Evolutionary conservation across 2,329 filamentous ascomycete genomes (phyloP).

Genomic region (Aplosporella prunicola): DNA sequence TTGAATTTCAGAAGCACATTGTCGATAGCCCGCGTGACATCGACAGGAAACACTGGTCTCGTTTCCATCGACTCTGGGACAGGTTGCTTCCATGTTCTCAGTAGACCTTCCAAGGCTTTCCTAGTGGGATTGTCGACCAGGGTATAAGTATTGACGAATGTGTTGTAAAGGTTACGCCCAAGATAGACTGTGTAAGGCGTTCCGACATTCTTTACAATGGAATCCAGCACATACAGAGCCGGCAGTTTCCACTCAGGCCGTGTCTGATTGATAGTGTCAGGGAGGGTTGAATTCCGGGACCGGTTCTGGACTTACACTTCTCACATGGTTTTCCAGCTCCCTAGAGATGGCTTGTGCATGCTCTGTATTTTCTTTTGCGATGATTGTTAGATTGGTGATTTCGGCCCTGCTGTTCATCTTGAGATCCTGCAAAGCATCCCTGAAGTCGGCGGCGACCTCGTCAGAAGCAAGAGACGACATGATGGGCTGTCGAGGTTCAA

Average conservation of each 20-base stretch:
- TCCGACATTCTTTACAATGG: conserved; percentile 96
- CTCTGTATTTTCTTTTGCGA: conserved; percentile 94
- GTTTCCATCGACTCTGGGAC: conserved; percentile 88
- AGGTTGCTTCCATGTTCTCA: conserved; percentile 96
- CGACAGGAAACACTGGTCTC: conserved; percentile 81
- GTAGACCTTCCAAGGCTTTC: conserved; percentile 90
- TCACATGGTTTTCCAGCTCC: conserved; percentile 85
- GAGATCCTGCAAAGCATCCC: conserved; percentile 83
- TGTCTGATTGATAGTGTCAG: conserved; percentile 53
- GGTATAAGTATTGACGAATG: conserved; percentile 94
- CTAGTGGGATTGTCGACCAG: conserved; percentile 75
- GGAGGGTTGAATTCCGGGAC: too few species aligned
- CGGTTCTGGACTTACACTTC: conserved; percentile 68
- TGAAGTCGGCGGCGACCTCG: conserved; percentile 92
- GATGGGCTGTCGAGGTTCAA: conserved; percentile 32
- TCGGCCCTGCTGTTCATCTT: conserved; percentile 86
- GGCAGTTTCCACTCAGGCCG: conserved; percentile 83
- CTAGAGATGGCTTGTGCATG: conserved; percentile 89
- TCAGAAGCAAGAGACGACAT: conserved; percentile 59
- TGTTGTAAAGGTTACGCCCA: conserved; percentile 80
- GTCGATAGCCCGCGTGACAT: conserved; percentile 84
- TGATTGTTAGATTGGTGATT: conserved; percentile 94
- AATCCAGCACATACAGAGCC: conserved; percentile 95
- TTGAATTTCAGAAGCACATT: conserved; percentile 82
- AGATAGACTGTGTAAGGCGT: conserved; percentile 96